phyloP scores from a whole-genome alignment of 352 stramenopile genomes.

The Globisporangium polare region DNA sequence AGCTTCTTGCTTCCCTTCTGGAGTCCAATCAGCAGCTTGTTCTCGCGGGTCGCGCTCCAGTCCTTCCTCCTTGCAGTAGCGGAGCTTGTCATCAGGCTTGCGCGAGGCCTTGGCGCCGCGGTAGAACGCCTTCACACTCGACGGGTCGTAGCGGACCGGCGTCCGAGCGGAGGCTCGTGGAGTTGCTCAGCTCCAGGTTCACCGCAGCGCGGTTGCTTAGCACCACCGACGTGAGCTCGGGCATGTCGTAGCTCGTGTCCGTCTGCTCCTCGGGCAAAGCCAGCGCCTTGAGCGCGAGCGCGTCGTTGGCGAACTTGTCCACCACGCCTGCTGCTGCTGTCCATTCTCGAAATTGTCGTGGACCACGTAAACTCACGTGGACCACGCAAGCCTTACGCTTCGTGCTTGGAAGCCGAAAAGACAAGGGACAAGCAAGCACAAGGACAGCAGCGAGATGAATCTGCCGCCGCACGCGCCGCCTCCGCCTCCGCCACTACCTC shows the following conservation, averaged over 20 bases:
- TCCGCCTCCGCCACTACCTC: constrained; percentile 16
- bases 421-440: background rate
- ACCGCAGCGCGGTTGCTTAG: constrained; percentile 78
- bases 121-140: constrained; percentile 84
- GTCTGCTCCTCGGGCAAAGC: constrained; percentile 54
- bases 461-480: constrained; percentile 9
- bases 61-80: constrained; percentile 76
- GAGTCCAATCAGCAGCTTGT: constrained; percentile 73
- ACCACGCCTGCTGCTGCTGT: too few relatives aligned
- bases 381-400: too few relatives aligned
- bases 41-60: constrained; percentile 68
- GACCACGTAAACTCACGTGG: too few relatives aligned
- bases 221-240: constrained; percentile 70
- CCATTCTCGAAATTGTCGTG: too few relatives aligned
- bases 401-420: too few relatives aligned
- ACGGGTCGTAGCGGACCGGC: constrained; percentile 59
- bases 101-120: constrained; percentile 79
- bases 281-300: constrained; percentile 73
- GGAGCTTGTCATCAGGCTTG: constrained; percentile 72
- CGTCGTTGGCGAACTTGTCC: constrained; percentile 79
- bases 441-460: background rate
- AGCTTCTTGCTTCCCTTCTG: constrained; percentile 52
- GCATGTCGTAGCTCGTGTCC: constrained; percentile 60
- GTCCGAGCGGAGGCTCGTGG: constrained; percentile 77
- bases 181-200: constrained; percentile 85